Conservation (phyloP, 805 yeast genomes). For the Kodamaea sagamina region DNA sequence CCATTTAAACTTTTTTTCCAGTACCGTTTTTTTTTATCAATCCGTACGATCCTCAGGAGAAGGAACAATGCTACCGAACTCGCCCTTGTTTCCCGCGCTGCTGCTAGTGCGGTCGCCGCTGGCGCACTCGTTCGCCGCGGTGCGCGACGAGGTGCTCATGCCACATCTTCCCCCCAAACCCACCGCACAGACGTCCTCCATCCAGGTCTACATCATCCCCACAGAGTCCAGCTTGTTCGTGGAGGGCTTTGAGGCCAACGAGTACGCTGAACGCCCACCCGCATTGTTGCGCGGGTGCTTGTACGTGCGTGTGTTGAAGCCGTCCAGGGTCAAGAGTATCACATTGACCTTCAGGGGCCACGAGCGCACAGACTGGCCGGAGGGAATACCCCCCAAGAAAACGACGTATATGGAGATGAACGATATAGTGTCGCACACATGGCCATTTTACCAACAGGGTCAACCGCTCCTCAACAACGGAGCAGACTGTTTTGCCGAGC, state of each 20-base stretch:
- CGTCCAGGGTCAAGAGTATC: constrained; percentile 68
- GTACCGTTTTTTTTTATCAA: neutral
- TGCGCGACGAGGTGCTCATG: constrained; percentile 17
- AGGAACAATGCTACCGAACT: constrained; percentile 11
- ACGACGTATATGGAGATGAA: constrained; percentile 63
- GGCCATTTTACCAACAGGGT: constrained; percentile 75
- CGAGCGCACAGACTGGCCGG: constrained; percentile 93
- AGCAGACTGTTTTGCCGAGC: constrained; percentile 48
- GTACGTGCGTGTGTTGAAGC: constrained; percentile 66
- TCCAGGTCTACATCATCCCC: constrained; percentile 70
- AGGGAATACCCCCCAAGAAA: constrained; percentile 92
- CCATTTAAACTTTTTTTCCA: neutral
- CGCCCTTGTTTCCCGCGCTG: constrained; percentile 30
- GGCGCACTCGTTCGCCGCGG: constrained; percentile 2
- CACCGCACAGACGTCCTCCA: constrained; percentile 57
- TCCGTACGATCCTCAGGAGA: neutral
- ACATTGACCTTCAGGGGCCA: constrained; percentile 63
- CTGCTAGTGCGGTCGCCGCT: constrained; percentile 17
- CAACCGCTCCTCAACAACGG: constrained; percentile 38
- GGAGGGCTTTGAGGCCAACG: constrained; percentile 75
- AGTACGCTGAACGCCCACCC: constrained; percentile 68
- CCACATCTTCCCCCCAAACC: constrained; percentile 60
- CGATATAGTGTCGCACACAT: constrained; percentile 73
- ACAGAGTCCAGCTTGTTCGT: constrained; percentile 81
- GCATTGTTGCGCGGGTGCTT: constrained; percentile 80